A percentile compares a stretch with the other conserved stretches of the same genome.
Conservation (phyloP, 2,329 filamentous ascomycete genomes). For the Blastomyces gilchristii region DNA sequence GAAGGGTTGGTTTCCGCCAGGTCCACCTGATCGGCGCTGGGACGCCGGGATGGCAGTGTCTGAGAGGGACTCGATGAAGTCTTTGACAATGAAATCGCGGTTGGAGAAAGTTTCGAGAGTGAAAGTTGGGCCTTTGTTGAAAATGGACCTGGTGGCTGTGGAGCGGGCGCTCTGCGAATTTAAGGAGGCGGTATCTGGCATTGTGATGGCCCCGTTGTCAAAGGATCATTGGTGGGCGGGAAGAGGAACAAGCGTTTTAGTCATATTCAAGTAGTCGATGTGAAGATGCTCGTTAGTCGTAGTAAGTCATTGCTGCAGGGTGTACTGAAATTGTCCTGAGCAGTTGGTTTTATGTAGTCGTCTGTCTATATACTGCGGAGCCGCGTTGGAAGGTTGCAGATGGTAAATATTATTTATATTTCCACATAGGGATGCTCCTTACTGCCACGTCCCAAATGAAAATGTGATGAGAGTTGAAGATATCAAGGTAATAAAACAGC, state of each 20-base stretch:
- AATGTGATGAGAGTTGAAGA: not conserved
- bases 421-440: not conserved
- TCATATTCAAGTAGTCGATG: not conserved
- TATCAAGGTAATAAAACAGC: not conserved
- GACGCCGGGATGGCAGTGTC: slow-evolving; percentile 64
- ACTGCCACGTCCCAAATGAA: not conserved
- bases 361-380: not conserved
- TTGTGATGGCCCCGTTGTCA: slow-evolving; percentile 19
- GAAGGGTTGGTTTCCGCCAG: slow-evolving; percentile 47
- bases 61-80: slow-evolving; percentile 89
- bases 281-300: not conserved
- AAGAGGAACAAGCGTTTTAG: not conserved
- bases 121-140: slow-evolving; percentile 70
- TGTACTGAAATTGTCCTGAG: not conserved
- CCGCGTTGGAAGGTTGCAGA: too few relatives aligned
- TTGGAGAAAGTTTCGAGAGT: slow-evolving; percentile 78
- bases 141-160: slow-evolving; percentile 48
- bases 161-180: slow-evolving; percentile 10
- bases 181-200: slow-evolving; percentile 30
- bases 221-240: not conserved
- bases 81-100: slow-evolving; percentile 93
- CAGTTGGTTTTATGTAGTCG: not conserved
- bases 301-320: not conserved
- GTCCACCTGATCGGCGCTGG: slow-evolving; percentile 62
- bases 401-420: not conserved